These are phyloP conservation scores for Syncephalastrum sp. DNA, from an alignment of 371 early-diverging fungal species.

Conservation along the genomic window DNA sequence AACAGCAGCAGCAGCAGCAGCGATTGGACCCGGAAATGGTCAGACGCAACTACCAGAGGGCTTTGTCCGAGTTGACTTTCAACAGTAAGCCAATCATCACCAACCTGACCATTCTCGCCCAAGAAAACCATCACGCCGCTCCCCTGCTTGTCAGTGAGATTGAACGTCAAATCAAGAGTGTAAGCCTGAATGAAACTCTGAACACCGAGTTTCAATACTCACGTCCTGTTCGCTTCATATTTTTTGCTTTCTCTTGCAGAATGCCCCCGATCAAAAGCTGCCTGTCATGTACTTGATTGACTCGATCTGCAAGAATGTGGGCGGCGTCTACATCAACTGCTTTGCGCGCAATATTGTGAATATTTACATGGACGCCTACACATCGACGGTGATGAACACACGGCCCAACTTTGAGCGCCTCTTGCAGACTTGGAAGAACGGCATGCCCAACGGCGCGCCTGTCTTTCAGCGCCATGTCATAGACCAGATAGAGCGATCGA, in stretches of 20 bases:
- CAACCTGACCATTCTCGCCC: slow-evolving; percentile 82
- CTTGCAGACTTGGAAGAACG: slow-evolving; percentile 81
- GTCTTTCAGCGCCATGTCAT: slow-evolving; percentile 62
- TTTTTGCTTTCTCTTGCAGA: slow-evolving; percentile 39
- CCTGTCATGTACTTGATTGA: slow-evolving; percentile 90
- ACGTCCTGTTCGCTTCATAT: no score
- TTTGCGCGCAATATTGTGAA: slow-evolving; percentile 72
- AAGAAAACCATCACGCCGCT: slow-evolving; percentile 66
- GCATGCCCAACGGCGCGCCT: slow-evolving; percentile 57
- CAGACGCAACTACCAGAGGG: slow-evolving; percentile 32
- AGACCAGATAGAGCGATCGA: slow-evolving; percentile 55
- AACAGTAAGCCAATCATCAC: slow-evolving; percentile 91
- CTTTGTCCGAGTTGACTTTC: slow-evolving; percentile 73
- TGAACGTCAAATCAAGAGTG: slow-evolving; percentile 76
- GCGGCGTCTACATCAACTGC: slow-evolving; percentile 67
- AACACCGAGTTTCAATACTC: no score
- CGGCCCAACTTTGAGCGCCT: slow-evolving; percentile 71
- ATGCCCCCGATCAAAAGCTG: slow-evolving; percentile 74
- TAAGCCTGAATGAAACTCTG: slow-evolving; percentile 39
- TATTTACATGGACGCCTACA: slow-evolving; percentile 74
- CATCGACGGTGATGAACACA: slow-evolving; percentile 60
- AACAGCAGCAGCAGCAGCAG: slow-evolving; percentile 16
- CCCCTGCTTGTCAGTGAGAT: slow-evolving; percentile 78
- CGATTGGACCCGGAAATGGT: slow-evolving; percentile 31
- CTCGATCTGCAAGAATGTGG: slow-evolving; percentile 91